Percentiles rank a stretch among this genome's conserved stretches.
These are phyloP conservation scores for Solanum ossicruentum DNA, from an alignment of 257 asterid species.

Conservation along the genomic window DNA sequence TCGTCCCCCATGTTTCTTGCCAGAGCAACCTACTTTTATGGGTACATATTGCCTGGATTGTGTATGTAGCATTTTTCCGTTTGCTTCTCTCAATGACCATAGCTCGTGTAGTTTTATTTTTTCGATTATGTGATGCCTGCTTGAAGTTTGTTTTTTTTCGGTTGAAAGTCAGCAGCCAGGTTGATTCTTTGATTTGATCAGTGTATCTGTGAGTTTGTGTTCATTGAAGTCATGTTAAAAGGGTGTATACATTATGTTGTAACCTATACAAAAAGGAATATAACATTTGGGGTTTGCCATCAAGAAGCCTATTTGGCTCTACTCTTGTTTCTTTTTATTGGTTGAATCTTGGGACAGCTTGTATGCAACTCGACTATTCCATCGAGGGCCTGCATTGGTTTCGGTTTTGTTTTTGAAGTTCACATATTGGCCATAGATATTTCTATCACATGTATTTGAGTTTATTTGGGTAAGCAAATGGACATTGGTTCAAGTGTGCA, in stretches of 20 bases:
- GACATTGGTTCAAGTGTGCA: neutral
- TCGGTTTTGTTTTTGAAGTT: neutral
- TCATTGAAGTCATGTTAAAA: neutral
- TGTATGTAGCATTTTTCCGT: neutral
- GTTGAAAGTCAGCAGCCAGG: slow-evolving; percentile 5
- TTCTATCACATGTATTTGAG: neutral
- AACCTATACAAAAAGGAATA: neutral
- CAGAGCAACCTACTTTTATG: slow-evolving; percentile 6
- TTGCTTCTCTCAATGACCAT: neutral
- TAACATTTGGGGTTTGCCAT: neutral
- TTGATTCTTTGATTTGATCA: slow-evolving; percentile 4
- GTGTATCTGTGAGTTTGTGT: slow-evolving; percentile 1
- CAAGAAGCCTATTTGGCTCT: neutral
- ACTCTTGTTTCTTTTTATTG: neutral
- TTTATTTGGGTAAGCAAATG: neutral
- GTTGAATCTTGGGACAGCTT: neutral
- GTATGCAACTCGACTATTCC: neutral
- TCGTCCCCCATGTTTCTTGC: neutral
- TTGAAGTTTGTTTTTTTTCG: slow-evolving; percentile 1
- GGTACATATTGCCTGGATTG: slow-evolving; percentile 8
- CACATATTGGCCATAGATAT: neutral
- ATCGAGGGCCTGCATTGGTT: neutral
- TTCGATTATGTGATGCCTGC: slow-evolving; percentile 1
- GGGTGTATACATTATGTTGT: slow-evolving; percentile 1
- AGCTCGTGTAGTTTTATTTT: neutral